Base-by-base conservation (phyloP, 2,329 filamentous ascomycete species). In the Ploettnerulaceae sp. region DNA sequence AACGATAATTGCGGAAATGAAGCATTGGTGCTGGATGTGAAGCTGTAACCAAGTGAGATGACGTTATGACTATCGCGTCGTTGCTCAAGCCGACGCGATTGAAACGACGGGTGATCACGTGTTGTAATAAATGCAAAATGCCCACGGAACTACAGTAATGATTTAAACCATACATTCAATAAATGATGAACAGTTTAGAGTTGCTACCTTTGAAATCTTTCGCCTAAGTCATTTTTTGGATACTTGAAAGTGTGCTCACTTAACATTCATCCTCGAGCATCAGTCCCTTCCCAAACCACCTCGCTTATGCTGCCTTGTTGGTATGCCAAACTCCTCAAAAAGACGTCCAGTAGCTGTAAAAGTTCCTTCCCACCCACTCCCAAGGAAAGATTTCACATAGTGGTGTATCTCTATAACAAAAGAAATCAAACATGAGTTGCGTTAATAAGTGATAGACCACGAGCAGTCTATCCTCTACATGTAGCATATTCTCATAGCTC, bases 281-380 rank as follows among this genome's bases (percentile, higher is more conserved):
- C 40, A 55, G 69, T 64, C 71, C 73, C 73, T 34, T 61, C 53
- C 46, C 40, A 38, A 50, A 41, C 47, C 43, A 32, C 55, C 50
- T 49, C 55, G 54, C 56, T 40, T 58, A 59, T 59, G 57, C 55
- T 55, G 49, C 28, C 43, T 33, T 34, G 21, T 45, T 50, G 48
- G 50, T 55, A 55, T 57, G 49, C 55, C 54, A 57, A 58, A 58
- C 57, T 57, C 56, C 51, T 49, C 18, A 45, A 47, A 51, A 49
- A 43, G 34, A 38, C 21, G 22, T 40, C 54, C 45, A 36, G 48
- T 46, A 41, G 45, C 50, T 22, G 37, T 29, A 38, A 24, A 33
- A 28, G 25, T 35, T 29, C 43, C 38, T 43, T 34, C 35, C 33
- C 44, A 42, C 29, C 49, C 40, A 43, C 31, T 17, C 31, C 37